A percentile compares a stretch with the other conserved stretches of the same genome.
Conservation (phyloP, 75 land plant species). For the Pinus albicaulis region DNA sequence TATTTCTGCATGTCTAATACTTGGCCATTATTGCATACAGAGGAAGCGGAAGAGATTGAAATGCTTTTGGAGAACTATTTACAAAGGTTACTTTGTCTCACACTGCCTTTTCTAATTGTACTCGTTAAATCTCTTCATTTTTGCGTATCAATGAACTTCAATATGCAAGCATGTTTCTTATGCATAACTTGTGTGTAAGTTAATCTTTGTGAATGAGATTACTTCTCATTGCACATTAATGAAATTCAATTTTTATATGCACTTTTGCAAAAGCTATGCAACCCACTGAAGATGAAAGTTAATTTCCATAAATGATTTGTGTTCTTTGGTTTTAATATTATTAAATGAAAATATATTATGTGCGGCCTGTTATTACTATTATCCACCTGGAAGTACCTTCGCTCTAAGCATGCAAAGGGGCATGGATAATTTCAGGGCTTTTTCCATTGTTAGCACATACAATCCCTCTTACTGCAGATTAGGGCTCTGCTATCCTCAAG, state of each 20-base stretch:
- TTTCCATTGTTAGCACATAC: too few relatives aligned
- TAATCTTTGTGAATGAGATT: not conserved
- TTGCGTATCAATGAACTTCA: not conserved
- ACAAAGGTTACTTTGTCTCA: slow-evolving; percentile 49
- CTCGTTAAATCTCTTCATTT: not conserved
- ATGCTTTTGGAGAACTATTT: slow-evolving; percentile 99
- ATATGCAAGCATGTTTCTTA: not conserved
- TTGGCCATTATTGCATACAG: slow-evolving; percentile 30
- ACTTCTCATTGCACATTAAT: not conserved
- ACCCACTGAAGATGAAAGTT: not conserved
- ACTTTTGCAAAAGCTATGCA: not conserved
- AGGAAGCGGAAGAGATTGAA: slow-evolving; percentile 99
- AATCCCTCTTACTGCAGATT: too few relatives aligned
- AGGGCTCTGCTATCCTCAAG: too few relatives aligned
- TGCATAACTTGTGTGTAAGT: not conserved
- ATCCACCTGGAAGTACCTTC: not conserved
- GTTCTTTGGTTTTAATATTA: not conserved
- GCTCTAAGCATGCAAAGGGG: too few relatives aligned
- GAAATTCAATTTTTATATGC: not conserved
- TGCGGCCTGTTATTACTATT: not conserved
- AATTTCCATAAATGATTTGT: not conserved
- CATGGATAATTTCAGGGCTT: too few relatives aligned
- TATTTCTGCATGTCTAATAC: not conserved
- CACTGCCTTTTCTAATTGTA: not conserved
- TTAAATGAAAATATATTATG: not conserved